Evolutionary conservation across 768 basidiomycete species (phyloP), one percentile per base, ranked within the genome.

Genomic region (Phylloporus arenicola): DNA sequence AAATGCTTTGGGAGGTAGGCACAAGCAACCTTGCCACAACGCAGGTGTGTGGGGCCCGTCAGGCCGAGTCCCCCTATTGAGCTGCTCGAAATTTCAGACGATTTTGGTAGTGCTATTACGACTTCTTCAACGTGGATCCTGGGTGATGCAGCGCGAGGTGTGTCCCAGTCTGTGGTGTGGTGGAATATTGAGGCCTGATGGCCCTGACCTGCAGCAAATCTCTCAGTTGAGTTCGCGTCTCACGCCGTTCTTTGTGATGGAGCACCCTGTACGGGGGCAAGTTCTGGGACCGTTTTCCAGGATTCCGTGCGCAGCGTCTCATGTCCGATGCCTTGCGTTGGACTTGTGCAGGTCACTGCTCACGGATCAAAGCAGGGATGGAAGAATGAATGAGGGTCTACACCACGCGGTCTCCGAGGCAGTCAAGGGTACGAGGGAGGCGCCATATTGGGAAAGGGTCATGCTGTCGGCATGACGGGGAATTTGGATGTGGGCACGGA

Each of bases 1-100:
- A 81, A 67, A 75, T 77, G 6, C 71, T 97, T 4, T 97, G 94
- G 94, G 93, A 97, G 65, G 66, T 87, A 10, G 85, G 86, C 3
- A 68, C 67, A 10, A 77, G 67, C 47, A 79, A 89, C 61, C 62
- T 77, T 16, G 57, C 65, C 1, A 69, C 77, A 4, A 83, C 84
- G 0, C 82, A 88, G 77, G 91, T 88, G 45, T 56, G 73, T 38
- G 30, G 24, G 29, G 34, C 20, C 19, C 7, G 25, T 43, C 3
- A 39, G 43, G 39, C 29, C 22, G 4, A 40, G 30, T 10, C 16
- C 19, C 20, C 35, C 20, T 37, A 27, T 17, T 55, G 38, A 62
- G 53, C 47, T 40, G 37, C 46, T 34, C 20, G 20, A 43, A 27
- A 20, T 45, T 30, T 33, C 47, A 84, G 80, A 69, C 68, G 14